phyloP scores from a whole-genome alignment of 495 filamentous ascomycete species.

The Corynascus novoguineensis region DNA sequence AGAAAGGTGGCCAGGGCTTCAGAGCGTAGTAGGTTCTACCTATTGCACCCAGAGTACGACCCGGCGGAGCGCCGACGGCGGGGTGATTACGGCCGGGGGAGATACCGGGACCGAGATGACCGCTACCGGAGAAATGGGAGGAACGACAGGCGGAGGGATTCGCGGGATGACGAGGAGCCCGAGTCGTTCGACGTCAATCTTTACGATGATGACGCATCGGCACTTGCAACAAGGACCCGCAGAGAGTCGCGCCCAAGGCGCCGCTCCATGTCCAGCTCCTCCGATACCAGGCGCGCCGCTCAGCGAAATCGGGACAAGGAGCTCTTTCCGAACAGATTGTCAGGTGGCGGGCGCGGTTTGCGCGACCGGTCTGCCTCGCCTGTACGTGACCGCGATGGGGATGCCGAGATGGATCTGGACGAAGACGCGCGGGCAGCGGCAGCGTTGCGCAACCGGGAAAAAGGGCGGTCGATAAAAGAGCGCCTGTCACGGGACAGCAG shows the following conservation, averaged over 20 bases:
- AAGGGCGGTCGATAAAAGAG: constrained; percentile 43
- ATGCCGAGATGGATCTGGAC: constrained; percentile 43
- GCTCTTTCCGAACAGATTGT: constrained; percentile 44
- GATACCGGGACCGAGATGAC: constrained; percentile 54
- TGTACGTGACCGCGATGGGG: constrained; percentile 55
- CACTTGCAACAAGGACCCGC: constrained; percentile 32
- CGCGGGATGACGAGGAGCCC: constrained; percentile 44
- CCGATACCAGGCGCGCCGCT: constrained; percentile 26
- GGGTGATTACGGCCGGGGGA: constrained; percentile 38
- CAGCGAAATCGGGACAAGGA: constrained; percentile 42
- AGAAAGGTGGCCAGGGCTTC: constrained; percentile 71
- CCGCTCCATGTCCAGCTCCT: constrained; percentile 33
- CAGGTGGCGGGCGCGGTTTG: constrained; percentile 38
- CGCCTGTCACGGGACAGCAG: constrained; percentile 32
- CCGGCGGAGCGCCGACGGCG: constrained; percentile 62
- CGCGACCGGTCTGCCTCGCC: constrained; percentile 70
- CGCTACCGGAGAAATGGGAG: constrained; percentile 54
- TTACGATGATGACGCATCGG: constrained; percentile 63
- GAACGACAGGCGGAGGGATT: constrained; percentile 51
- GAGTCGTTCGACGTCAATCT: constrained; percentile 63
- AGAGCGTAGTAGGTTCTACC: constrained; percentile 81
- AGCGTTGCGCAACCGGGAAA: constrained; percentile 38
- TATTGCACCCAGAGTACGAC: constrained; percentile 83
- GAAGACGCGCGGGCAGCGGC: constrained; percentile 27
- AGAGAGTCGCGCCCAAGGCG: constrained; percentile 24